Conservation (phyloP, 257 asterid species). For the Handroanthus guayacan region DNA sequence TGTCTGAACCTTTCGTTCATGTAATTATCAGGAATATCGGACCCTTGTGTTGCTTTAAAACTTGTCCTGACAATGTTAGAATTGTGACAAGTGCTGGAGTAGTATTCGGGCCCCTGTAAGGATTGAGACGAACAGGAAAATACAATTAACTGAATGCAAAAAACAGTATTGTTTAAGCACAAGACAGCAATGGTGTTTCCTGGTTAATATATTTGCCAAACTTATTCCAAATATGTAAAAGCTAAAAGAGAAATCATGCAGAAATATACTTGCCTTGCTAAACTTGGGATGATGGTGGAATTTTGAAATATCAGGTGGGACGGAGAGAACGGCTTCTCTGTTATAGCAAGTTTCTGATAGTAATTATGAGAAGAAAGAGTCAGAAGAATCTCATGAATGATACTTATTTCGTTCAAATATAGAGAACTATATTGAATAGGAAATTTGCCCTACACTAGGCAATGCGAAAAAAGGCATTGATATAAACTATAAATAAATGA, state of each 20-base stretch:
- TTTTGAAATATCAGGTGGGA: slow-evolving; percentile 54
- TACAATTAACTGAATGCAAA: not conserved
- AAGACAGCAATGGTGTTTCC: not conserved
- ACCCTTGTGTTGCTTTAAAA: slow-evolving; percentile 39
- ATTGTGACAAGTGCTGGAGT: slow-evolving; percentile 45
- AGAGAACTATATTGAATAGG: not conserved
- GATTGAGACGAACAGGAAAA: slow-evolving; percentile 29
- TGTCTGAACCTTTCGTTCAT: slow-evolving; percentile 40
- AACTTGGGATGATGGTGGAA: slow-evolving; percentile 48
- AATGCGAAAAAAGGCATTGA: not conserved
- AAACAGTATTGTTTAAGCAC: not conserved
- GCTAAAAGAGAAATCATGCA: slow-evolving; percentile 8
- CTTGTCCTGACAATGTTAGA: slow-evolving; percentile 46
- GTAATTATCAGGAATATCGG: slow-evolving; percentile 49
- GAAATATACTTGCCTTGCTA: slow-evolving; percentile 53
- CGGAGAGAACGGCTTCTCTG: slow-evolving; percentile 52
- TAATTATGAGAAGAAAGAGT: slow-evolving; percentile 22
- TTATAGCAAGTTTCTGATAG: slow-evolving; percentile 53
- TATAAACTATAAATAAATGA: not conserved
- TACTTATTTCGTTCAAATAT: not conserved
- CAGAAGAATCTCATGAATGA: slow-evolving; percentile 23
- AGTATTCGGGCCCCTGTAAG: slow-evolving; percentile 50
- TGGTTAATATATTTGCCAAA: not conserved
- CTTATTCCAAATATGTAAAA: slow-evolving; percentile 23
- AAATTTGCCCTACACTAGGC: not conserved